These are phyloP conservation scores for Melampsora americana DNA, from an alignment of 1,284 basidiomycete genomes.

Conservation along the genomic window DNA sequence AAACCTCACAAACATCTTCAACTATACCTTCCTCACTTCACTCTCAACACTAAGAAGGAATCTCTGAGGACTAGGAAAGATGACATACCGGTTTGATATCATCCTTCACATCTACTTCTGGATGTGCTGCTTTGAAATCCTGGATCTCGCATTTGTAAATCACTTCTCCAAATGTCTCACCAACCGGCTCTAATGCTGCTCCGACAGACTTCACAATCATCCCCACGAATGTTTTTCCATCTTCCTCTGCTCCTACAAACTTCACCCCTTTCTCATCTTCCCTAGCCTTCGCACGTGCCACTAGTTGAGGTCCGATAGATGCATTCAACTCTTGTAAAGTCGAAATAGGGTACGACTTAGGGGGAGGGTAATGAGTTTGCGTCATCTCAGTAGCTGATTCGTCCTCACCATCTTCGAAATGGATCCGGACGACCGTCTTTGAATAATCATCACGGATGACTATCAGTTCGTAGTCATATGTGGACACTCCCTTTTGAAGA, in stretches of 20 bases:
- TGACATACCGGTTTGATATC: slow-evolving; percentile 37
- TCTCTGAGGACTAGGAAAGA: neutral
- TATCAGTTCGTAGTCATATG: slow-evolving; percentile 31
- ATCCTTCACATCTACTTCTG: slow-evolving; percentile 35
- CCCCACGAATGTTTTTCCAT: slow-evolving; percentile 19
- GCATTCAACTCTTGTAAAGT: slow-evolving; percentile 21
- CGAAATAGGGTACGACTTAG: slow-evolving; percentile 18
- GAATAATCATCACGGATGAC: slow-evolving; percentile 43
- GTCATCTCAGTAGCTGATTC: slow-evolving; percentile 37
- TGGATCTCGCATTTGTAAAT: slow-evolving; percentile 38
- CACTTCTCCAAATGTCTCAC: slow-evolving; percentile 35
- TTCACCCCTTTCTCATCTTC: slow-evolving; percentile 41
- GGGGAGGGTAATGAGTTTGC: slow-evolving; percentile 32
- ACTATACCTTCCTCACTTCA: neutral
- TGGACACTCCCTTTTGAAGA: slow-evolving; percentile 15
- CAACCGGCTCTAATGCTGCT: slow-evolving; percentile 36
- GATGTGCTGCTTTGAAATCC: slow-evolving; percentile 32
- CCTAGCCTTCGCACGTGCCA: slow-evolving; percentile 34
- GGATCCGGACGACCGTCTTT: slow-evolving; percentile 33
- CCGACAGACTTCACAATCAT: slow-evolving; percentile 26
- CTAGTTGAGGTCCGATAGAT: slow-evolving; percentile 33
- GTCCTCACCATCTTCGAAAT: slow-evolving; percentile 35
- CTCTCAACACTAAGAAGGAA: neutral
- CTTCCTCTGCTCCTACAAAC: slow-evolving; percentile 5
- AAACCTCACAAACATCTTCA: neutral